These are phyloP conservation scores for Fraxinus latifolia DNA, from an alignment of 305 asterid species.

Conservation along the genomic window DNA sequence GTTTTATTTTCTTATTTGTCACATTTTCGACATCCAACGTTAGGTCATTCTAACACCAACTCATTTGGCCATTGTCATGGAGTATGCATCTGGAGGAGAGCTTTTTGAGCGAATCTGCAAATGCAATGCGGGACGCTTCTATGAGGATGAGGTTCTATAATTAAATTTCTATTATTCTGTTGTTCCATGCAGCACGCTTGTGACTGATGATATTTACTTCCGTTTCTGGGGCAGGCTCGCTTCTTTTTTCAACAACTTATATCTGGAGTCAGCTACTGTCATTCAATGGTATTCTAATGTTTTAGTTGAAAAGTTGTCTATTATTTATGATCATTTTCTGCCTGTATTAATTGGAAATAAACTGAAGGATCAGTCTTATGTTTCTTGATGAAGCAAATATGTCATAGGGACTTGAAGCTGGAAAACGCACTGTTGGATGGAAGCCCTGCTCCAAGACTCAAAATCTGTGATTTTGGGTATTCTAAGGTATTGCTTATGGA, in stretches of 20 bases:
- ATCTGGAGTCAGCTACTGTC: slow-evolving; percentile 81
- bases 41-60: slow-evolving; percentile 87
- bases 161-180: slow-evolving; percentile 13
- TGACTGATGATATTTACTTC: background rate
- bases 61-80: slow-evolving; percentile 93
- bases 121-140: slow-evolving; percentile 79
- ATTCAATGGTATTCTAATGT: slow-evolving; percentile 46
- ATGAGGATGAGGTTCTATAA: slow-evolving; percentile 73
- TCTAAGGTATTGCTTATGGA: slow-evolving; percentile 54
- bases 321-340: background rate
- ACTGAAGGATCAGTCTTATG: slow-evolving; percentile 18
- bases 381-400: slow-evolving; percentile 62
- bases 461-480: slow-evolving; percentile 89
- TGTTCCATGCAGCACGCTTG: background rate
- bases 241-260: slow-evolving; percentile 75
- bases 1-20: slow-evolving; percentile 1
- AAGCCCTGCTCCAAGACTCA: slow-evolving; percentile 82
- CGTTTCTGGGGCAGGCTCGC: slow-evolving; percentile 47
- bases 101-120: slow-evolving; percentile 78
- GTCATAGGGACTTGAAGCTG: slow-evolving; percentile 89
- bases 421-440: slow-evolving; percentile 85
- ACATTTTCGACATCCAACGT: slow-evolving; percentile 12
- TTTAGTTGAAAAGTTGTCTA: background rate
- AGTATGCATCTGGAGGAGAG: slow-evolving; percentile 95
- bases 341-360: background rate